A percentile compares a stretch with the other conserved stretches of the same genome.
Evolutionary conservation across 768 basidiomycete species (phyloP).

Genomic region (Suillus sp.): DNA sequence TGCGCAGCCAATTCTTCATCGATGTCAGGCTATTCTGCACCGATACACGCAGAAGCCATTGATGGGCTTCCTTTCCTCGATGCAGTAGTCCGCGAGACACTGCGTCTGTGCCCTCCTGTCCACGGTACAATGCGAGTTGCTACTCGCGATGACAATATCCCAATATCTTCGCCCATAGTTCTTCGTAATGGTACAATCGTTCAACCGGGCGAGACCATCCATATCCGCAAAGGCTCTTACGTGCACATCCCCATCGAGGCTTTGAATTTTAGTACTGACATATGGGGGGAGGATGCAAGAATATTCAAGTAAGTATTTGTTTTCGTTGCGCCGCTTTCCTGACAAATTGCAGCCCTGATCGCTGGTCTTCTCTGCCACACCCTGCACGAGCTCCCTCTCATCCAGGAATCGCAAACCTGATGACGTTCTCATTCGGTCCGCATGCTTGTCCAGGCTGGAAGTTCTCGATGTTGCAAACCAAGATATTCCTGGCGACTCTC

Average conservation of each 20-base stretch:
- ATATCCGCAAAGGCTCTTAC: slow-evolving; percentile 55
- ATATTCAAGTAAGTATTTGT: slow-evolving; percentile 51
- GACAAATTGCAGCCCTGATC: slow-evolving; percentile 45
- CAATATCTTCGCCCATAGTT: slow-evolving; percentile 47
- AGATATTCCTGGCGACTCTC: slow-evolving; percentile 49
- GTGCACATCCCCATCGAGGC: slow-evolving; percentile 63
- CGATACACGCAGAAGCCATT: slow-evolving; percentile 31
- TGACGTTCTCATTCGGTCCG: slow-evolving; percentile 57
- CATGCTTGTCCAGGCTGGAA: slow-evolving; percentile 52
- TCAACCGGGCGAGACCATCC: slow-evolving; percentile 39
- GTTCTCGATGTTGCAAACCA: slow-evolving; percentile 52
- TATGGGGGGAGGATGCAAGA: slow-evolving; percentile 57
- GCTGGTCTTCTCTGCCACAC: slow-evolving; percentile 48
- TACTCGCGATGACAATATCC: slow-evolving; percentile 53
- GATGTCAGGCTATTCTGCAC: slow-evolving; percentile 21
- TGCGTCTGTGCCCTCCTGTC: slow-evolving; percentile 58
- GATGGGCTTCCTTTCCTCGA: slow-evolving; percentile 55
- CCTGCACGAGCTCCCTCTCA: slow-evolving; percentile 38
- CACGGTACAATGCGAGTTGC: slow-evolving; percentile 62
- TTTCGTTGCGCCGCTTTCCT: not conserved
- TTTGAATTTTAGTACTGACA: slow-evolving; percentile 49
- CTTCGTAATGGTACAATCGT: slow-evolving; percentile 42
- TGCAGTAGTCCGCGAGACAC: slow-evolving; percentile 55
- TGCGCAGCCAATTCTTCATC: slow-evolving; percentile 22
- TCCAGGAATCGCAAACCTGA: slow-evolving; percentile 51